Evolutionary conservation across 1,139 yeast species (phyloP).

Genomic region (Kazachstania sp.): DNA sequence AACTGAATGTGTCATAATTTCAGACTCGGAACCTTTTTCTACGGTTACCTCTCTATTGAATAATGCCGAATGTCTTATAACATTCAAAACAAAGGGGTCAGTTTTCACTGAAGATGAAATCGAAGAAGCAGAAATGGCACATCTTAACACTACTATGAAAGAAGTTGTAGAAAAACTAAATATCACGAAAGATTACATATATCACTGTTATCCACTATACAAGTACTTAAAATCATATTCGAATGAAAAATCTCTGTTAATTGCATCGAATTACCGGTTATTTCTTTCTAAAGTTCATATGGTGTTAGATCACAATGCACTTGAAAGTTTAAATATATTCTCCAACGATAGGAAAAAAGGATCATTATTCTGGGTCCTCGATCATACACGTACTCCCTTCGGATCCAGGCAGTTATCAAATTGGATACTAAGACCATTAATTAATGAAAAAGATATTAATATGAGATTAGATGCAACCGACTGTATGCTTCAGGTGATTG

Average conservation of each 20-base stretch:
- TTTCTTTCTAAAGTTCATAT: conserved; percentile 50
- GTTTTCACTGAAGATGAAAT: neutral
- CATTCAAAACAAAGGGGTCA: neutral
- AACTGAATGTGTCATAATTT: conserved; percentile 46
- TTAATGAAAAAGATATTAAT: conserved; percentile 33
- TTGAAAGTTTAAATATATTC: conserved; percentile 67
- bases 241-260: conserved; percentile 48
- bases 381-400: conserved; percentile 69
- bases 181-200: conserved; percentile 5
- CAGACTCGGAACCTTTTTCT: conserved; percentile 16
- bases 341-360: conserved; percentile 54
- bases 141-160: neutral
- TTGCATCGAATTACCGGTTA: conserved; percentile 41
- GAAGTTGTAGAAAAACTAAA: neutral
- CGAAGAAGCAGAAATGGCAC: neutral
- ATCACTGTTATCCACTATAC: conserved; percentile 38
- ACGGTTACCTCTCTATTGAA: conserved; percentile 16
- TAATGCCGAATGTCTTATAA: conserved; percentile 1
- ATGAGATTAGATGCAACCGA: conserved; percentile 57
- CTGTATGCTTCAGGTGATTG: conserved; percentile 40
- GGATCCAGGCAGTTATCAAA: conserved; percentile 58
- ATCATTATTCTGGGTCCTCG: conserved; percentile 66
- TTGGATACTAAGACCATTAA: conserved; percentile 73
- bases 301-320: conserved; percentile 60
- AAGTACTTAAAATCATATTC: conserved; percentile 55